Percentiles rank a stretch among this genome's conserved stretches.
Evolutionary conservation across 2,329 filamentous ascomycete species (phyloP).

Genomic region (Fusarium sp.): DNA sequence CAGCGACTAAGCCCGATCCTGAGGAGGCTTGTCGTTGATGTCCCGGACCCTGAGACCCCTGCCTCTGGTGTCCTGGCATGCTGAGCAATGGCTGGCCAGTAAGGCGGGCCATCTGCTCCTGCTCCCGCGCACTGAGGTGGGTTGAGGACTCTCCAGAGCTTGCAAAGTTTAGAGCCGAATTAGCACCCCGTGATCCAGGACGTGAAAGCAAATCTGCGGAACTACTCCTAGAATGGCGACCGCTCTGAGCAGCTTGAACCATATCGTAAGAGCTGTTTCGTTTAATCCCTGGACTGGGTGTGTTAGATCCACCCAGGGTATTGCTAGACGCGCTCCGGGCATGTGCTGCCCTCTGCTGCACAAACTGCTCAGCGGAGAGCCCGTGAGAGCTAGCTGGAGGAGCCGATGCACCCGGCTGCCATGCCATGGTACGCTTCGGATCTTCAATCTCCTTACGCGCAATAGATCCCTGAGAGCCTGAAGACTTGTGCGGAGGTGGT

Average conservation of each 20-base stretch:
- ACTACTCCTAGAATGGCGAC: conserved; percentile 57
- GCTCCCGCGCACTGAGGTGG: conserved; percentile 86
- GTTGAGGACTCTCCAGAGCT: conserved; percentile 58
- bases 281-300: conserved; percentile 53
- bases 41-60: conserved; percentile 66
- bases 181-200: conserved; percentile 73
- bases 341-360: conserved; percentile 81
- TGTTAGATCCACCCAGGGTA: conserved; percentile 51
- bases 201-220: conserved; percentile 65
- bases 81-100: conserved; percentile 84
- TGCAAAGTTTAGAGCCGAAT: conserved; percentile 65
- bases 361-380: conserved; percentile 85
- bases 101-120: conserved; percentile 87
- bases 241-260: conserved; percentile 35
- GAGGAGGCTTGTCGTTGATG: conserved; percentile 65
- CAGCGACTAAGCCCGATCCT: conserved; percentile 78
- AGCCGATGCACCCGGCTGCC: conserved; percentile 79
- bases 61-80: conserved; percentile 69
- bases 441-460: conserved; percentile 66
- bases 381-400: conserved; percentile 64
- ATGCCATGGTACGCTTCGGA: conserved; percentile 77
- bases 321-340: conserved; percentile 71
- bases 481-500: conserved; percentile 44
- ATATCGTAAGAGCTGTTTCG: conserved; percentile 60
- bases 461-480: conserved; percentile 53